phyloP scores from a whole-genome alignment of 306 rosid genomes.

The Crataegus laevigata region DNA sequence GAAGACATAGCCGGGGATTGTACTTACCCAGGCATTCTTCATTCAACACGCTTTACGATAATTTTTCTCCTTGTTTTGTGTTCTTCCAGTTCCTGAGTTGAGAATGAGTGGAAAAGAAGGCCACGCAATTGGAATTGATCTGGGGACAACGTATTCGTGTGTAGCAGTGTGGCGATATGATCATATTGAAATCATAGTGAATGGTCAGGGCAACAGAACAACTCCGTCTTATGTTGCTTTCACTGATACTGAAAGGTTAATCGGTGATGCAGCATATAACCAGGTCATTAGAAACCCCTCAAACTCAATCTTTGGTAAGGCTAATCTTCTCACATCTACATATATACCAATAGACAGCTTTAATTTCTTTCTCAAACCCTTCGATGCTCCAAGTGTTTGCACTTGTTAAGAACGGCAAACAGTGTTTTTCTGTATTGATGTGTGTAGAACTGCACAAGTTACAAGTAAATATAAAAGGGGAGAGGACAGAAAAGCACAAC shows the following conservation, averaged over 20 bases:
- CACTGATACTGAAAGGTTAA: not conserved
- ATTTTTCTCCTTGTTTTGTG: not conserved
- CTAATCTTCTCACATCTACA: too few relatives aligned
- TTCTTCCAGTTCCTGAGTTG: not conserved
- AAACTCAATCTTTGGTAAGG: not conserved
- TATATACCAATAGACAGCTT: too few relatives aligned
- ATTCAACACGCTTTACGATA: not conserved
- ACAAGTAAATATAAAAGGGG: too few relatives aligned
- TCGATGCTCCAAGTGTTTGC: too few relatives aligned
- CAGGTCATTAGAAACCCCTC: not conserved
- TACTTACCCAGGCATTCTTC: too few relatives aligned
- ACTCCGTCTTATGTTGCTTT: not conserved
- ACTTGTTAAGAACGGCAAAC: too few relatives aligned
- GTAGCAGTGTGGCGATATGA: not conserved
- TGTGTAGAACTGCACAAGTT: too few relatives aligned
- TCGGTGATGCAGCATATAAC: not conserved
- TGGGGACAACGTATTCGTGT: not conserved
- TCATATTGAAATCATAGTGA: not conserved
- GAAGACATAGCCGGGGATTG: too few relatives aligned
- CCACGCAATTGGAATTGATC: not conserved
- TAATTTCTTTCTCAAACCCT: too few relatives aligned
- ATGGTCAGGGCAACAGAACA: not conserved
- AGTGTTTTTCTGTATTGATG: too few relatives aligned
- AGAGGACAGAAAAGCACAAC: too few relatives aligned
- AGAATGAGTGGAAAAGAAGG: not conserved